Percentiles rank a stretch among this genome's conserved stretches.
phyloP scores from a whole-genome alignment of 176 grass and related monocot genomes.

The Lolium rigidum region DNA sequence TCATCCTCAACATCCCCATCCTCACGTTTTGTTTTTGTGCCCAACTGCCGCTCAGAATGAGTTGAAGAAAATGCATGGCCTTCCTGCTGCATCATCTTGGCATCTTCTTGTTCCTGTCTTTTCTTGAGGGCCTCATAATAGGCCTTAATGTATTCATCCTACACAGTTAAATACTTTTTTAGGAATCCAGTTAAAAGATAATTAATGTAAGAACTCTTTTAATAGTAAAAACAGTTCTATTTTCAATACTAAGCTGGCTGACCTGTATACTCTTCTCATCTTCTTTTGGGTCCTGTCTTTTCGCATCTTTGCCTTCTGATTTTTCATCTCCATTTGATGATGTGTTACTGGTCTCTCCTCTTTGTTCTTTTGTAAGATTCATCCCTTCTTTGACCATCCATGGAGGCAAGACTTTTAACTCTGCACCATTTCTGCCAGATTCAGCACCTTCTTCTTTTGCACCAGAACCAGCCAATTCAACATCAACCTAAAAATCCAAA shows the following conservation, averaged over 20 bases:
- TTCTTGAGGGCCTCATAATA: conserved; percentile 82
- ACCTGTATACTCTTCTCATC: conserved; percentile 77
- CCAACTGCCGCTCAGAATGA: conserved; percentile 67
- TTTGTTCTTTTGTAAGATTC: conserved; percentile 97
- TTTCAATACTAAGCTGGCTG: conserved; percentile 45
- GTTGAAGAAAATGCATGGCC: conserved; percentile 30
- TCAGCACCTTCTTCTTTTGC: conserved; percentile 72
- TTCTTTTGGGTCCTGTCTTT: conserved; percentile 71
- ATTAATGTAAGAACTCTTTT: conserved; percentile 1
- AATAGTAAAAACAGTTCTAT: conserved; percentile 33
- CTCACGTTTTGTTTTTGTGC: conserved; percentile 79
- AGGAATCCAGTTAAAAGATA: conserved; percentile 15
- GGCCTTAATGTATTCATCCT: conserved; percentile 93
- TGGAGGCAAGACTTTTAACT: conserved; percentile 77
- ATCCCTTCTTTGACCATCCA: conserved; percentile 99
- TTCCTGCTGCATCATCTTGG: conserved; percentile 58
- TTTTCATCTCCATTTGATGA: conserved; percentile 47
- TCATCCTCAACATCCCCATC: conserved; percentile 68
- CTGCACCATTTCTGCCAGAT: conserved; percentile 56
- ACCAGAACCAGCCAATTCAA: conserved; percentile 64
- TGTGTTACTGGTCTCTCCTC: conserved; percentile 60
- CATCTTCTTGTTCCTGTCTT: conserved; percentile 64
- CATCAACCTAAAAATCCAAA: conserved; percentile 69
- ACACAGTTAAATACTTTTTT: conserved; percentile 9
- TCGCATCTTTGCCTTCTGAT: conserved; percentile 59